phyloP scores from a whole-genome alignment of 257 asterid species.

The Jacaranda copaia region DNA sequence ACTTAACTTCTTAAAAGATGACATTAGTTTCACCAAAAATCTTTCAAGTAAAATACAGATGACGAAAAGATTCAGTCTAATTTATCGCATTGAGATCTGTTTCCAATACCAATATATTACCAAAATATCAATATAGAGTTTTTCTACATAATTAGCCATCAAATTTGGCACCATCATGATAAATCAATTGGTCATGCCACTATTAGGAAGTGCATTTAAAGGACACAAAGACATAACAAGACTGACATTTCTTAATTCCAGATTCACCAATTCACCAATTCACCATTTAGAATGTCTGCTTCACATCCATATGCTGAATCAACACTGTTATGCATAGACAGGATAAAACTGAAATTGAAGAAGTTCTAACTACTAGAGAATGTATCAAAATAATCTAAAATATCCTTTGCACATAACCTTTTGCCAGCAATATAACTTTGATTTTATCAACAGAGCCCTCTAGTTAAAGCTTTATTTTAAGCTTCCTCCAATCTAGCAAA shows the following conservation, averaged over 20 bases:
- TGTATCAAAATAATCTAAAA: neutral
- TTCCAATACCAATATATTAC: neutral
- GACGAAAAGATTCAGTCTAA: neutral
- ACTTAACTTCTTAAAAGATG: neutral
- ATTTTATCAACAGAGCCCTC: neutral
- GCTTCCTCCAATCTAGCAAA: neutral
- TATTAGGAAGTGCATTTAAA: neutral
- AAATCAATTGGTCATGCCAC: neutral
- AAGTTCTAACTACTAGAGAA: neutral
- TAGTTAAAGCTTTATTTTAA: constrained; percentile 7
- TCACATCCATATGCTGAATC: neutral
- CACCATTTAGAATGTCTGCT: neutral
- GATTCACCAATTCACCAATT: constrained; percentile 3
- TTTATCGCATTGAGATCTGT: neutral
- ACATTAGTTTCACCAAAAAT: neutral
- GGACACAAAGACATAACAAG: neutral
- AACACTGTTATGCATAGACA: neutral
- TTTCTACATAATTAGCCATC: neutral
- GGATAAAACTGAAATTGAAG: neutral
- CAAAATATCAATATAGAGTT: neutral
- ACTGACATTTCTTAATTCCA: neutral
- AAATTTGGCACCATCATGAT: neutral
- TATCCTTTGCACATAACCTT: neutral
- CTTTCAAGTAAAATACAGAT: neutral
- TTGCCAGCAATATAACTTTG: neutral